Percentiles rank a stretch among this genome's conserved stretches.
Evolutionary conservation across 2,329 filamentous ascomycete genomes (phyloP).

Genomic region (Grosmannia serpens): DNA sequence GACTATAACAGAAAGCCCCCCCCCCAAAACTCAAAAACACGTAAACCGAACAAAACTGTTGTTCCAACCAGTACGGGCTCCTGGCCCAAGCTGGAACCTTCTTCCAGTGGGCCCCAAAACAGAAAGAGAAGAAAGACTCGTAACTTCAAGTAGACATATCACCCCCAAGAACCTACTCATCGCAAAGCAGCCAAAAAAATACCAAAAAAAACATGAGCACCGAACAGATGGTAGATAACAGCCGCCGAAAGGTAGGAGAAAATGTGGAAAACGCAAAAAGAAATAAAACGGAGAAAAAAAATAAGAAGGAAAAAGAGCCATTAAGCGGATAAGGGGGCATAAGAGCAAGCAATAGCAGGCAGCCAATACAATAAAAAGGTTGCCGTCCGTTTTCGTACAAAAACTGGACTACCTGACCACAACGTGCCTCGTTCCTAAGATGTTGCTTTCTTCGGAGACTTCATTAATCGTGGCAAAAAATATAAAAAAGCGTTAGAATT

Average conservation of each 20-base stretch:
- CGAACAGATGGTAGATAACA: background rate
- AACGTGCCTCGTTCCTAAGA: slow-evolving; percentile 4
- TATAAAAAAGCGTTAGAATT: background rate
- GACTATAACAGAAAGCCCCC: background rate
- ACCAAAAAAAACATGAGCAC: background rate
- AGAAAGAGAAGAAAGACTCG: background rate
- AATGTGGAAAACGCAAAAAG: background rate
- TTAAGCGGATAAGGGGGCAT: background rate
- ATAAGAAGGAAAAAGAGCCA: background rate
- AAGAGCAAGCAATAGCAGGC: background rate
- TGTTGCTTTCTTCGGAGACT: slow-evolving; percentile 12
- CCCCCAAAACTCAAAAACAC: background rate
- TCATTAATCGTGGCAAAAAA: slow-evolving; percentile 13
- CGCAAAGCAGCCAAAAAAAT: background rate
- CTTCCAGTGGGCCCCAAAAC: background rate
- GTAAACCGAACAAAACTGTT: background rate
- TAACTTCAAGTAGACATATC: background rate
- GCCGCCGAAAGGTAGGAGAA: background rate
- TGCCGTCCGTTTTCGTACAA: background rate
- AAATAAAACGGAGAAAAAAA: background rate
- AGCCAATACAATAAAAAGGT: background rate
- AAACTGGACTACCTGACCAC: background rate
- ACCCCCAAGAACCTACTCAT: background rate
- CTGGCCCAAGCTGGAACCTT: background rate
- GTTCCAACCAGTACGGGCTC: background rate